A percentile compares a stretch with the other conserved stretches of the same genome.
phyloP scores from a whole-genome alignment of 1,284 basidiomycete species.

The Sanghuangporus weigelae region DNA sequence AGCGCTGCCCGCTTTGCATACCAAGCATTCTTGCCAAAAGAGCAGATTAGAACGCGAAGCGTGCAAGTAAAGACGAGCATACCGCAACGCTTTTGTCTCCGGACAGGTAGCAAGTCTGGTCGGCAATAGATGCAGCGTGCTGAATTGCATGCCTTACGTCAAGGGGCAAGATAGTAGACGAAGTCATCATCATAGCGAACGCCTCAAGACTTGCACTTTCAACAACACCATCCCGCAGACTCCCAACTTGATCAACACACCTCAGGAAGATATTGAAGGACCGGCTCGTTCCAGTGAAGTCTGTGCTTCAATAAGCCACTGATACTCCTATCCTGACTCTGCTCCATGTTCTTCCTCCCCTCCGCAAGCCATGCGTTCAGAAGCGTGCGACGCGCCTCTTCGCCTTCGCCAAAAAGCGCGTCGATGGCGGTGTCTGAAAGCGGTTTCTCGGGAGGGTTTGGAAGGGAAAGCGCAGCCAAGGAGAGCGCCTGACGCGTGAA shows the following conservation, averaged over 20 bases:
- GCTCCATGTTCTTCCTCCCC: conserved; percentile 50
- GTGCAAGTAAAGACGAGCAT: conserved; percentile 21
- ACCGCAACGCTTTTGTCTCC: conserved; percentile 53
- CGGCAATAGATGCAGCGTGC: conserved; percentile 57
- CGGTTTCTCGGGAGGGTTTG: conserved; percentile 47
- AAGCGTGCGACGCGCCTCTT: conserved; percentile 56
- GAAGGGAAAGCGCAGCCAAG: conserved; percentile 51
- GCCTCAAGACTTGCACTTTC: conserved; percentile 37
- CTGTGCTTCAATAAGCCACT: conserved; percentile 47
- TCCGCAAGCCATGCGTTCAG: conserved; percentile 66
- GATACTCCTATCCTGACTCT: conserved; percentile 28
- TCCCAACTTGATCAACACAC: conserved; percentile 32
- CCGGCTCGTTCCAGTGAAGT: conserved; percentile 58
- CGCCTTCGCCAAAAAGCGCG: conserved; percentile 66
- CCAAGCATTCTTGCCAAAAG: conserved; percentile 51
- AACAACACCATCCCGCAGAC: background rate
- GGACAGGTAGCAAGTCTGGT: conserved; percentile 56
- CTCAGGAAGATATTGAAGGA: conserved; percentile 57
- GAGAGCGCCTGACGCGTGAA: conserved; percentile 70
- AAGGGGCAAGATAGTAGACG: conserved; percentile 41
- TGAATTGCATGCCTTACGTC: conserved; percentile 53
- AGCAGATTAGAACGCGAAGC: background rate
- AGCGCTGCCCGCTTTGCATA: conserved; percentile 58
- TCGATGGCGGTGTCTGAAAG: conserved; percentile 67
- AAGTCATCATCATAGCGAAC: conserved; percentile 54